Base-by-base conservation (phyloP, 129 eudicot genomes). In the Silybum marianum region DNA sequence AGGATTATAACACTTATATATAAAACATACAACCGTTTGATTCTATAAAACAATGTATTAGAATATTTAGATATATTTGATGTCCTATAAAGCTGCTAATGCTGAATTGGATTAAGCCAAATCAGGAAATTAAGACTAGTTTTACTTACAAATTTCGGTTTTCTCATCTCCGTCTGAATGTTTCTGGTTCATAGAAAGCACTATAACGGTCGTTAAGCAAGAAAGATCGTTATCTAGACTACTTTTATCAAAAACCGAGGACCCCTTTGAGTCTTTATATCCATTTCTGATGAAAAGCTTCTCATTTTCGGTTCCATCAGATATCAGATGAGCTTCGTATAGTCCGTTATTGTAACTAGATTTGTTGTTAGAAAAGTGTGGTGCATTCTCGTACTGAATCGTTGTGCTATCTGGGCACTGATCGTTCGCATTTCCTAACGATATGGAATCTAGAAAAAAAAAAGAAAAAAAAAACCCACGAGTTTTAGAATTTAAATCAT, bases 91-190 rank as follows among this genome's bases (percentile, higher is more conserved):
- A 14, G 6, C 62, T 0, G 7, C 14, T 54, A 1, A 6, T 5
- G 2, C 7, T 58, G 23, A 0, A 58, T 18, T 58, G 66, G 9
- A 54, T 58, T 1, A 14, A n/a, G 66, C 30, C 69, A 1, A 9
- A 63, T 18, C 8, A 39, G 48, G 7, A n/a, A n/a, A 14, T 3
- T 16, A 71, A 30, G 7, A 6, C 28, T 23, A 25, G 22, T 62
- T 70, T 12, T 51, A 82, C 95, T 81, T 81, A 90, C 91, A 83
- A 54, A 82, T 72, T 44, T 82, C 87, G 28, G 76, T 28, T 51
- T 66, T 78, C 13, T 78, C 83, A 32, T 86, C 85, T 44, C 72
- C 76, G 69, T 82, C 83, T 2, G 26, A 83, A 51, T 78, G 76
- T 39, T 81, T 86, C 60, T 69, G 78, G 69, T 81, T 83, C 36